Conservation (phyloP, 2,329 filamentous ascomycete genomes). For the Colletotrichum echinochloae region DNA sequence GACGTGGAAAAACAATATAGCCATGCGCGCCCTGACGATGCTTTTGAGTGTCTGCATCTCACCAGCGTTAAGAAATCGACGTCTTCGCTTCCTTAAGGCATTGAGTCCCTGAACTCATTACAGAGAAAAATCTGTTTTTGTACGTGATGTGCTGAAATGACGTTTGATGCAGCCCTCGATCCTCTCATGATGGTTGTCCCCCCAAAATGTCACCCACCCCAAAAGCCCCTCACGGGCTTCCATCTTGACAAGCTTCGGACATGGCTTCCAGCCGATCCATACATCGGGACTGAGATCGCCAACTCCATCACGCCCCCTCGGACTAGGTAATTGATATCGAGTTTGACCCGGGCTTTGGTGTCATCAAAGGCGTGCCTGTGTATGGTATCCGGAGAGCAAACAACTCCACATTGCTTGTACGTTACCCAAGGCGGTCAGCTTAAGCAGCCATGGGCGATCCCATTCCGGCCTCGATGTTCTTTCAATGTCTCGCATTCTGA, state of each 20-base stretch:
- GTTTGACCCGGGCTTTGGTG: not conserved
- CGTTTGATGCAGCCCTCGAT: conserved; percentile 14
- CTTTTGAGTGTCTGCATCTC: conserved; percentile 9
- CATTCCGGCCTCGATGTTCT: conserved; percentile 13
- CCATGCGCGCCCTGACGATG: conserved; percentile 4
- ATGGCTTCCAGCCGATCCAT: conserved; percentile 4
- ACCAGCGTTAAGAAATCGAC: conserved; percentile 10
- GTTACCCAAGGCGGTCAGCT: conserved; percentile 7
- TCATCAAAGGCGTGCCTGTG: conserved; percentile 14
- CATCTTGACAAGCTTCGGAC: conserved; percentile 14
- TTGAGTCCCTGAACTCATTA: not conserved
- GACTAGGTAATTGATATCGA: not conserved
- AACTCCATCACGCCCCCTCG: conserved; percentile 1
- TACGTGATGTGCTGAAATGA: conserved; percentile 4
- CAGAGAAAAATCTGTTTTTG: conserved; percentile 7
- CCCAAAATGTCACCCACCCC: not conserved
- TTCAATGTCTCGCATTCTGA: conserved; percentile 21
- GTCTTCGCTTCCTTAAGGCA: conserved; percentile 9
- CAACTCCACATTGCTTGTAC: conserved; percentile 11
- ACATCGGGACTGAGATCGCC: not conserved
- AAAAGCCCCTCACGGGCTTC: not conserved
- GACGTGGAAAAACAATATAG: conserved; percentile 6
- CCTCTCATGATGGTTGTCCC: conserved; percentile 1
- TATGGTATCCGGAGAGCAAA: not conserved
- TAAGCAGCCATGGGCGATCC: conserved; percentile 8